phyloP scores from a whole-genome alignment of 139 green algal genomes.

The Marvania coccoides region DNA sequence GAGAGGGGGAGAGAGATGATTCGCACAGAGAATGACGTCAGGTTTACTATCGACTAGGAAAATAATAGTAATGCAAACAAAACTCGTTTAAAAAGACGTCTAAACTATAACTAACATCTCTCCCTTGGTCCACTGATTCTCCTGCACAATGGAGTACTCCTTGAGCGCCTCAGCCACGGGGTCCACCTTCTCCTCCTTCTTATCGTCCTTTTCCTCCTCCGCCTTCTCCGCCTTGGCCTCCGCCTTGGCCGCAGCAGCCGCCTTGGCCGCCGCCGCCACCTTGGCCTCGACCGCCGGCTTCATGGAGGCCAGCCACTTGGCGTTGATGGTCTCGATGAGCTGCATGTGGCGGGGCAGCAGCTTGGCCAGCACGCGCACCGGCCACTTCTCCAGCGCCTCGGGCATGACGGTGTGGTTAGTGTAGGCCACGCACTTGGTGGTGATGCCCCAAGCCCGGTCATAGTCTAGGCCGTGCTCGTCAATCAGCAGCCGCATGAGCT shows the following conservation, averaged over 20 bases:
- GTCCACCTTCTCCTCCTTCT: constrained; percentile 19
- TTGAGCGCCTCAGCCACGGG: constrained; percentile 43
- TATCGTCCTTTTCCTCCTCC: constrained; percentile 12
- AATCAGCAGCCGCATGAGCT: constrained; percentile 95
- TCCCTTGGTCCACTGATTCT: constrained; percentile 80
- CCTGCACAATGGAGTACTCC: constrained; percentile 72
- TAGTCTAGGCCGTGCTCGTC: constrained; percentile 86
- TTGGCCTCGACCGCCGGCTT: constrained; percentile 7
- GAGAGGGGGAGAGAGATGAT: background rate
- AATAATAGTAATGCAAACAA: background rate
- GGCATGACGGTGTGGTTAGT: constrained; percentile 99
- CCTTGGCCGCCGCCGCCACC: constrained; percentile 5
- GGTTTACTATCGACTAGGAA: no score
- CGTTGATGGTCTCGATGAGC: constrained; percentile 85
- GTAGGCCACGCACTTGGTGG: constrained; percentile 80
- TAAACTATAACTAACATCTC: constrained; percentile 54
- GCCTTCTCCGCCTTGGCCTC: constrained; percentile 7
- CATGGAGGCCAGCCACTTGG: constrained; percentile 35
- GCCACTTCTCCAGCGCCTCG: constrained; percentile 98
- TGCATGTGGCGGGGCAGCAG: constrained; percentile 95
- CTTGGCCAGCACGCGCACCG: constrained; percentile 77
- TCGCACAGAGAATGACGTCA: background rate
- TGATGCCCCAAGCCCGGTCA: constrained; percentile 82
- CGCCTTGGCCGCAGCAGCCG: constrained; percentile 2
- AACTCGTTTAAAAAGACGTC: background rate